Base-by-base conservation (phyloP, 164 flowering plant genomes). In the Malania oleifera region DNA sequence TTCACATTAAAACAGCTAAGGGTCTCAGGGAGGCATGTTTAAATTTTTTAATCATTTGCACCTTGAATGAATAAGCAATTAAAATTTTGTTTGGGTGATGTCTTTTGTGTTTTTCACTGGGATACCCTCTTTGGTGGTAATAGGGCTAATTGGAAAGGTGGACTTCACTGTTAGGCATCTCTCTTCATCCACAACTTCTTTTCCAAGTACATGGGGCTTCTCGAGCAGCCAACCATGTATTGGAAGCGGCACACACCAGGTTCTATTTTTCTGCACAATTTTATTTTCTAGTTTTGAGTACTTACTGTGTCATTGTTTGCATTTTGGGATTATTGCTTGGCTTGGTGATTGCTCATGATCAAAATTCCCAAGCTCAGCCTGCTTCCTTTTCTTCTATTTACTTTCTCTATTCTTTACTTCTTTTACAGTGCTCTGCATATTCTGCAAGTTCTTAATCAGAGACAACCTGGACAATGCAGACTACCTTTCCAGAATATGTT, bases 401-500 rank as follows among this genome's bases (percentile, higher is more conserved):
- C n/a, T n/a, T n/a, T n/a, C 20, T 7, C 10, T 18, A 20, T 25
- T 43, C 7, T 50, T 15, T 23, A 27, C 47, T 14, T 40, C 31
- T 18, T 56, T 57, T 52, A 29, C 73, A 92, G 98, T 92, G 98
- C 60, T 76, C 96, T 48, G 98, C 96, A 39, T 92, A 77, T 72
- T n/a, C 69, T 48, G 85, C 96, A 20, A 74, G 40, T 71, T 67
- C 87, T 58, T 61, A 90, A 56, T 79, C 96, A 40, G 95, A 84
- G 74, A 84, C 80, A 56, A 90, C 96, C 23, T 93, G 97, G 98
- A 86, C 96, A 1, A 86, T 84, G 97, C 89, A 82, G 19, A 61
- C 96, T 44, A 90, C 95, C 51, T 90, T 93, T 69, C 98, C 97
- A 45, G 98, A 90, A 82, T 93, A 93, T 76, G 91, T 87, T 59